These are phyloP conservation scores for Citrus cavaleriei DNA, from an alignment of 345 rosid species.

Conservation along the genomic window DNA sequence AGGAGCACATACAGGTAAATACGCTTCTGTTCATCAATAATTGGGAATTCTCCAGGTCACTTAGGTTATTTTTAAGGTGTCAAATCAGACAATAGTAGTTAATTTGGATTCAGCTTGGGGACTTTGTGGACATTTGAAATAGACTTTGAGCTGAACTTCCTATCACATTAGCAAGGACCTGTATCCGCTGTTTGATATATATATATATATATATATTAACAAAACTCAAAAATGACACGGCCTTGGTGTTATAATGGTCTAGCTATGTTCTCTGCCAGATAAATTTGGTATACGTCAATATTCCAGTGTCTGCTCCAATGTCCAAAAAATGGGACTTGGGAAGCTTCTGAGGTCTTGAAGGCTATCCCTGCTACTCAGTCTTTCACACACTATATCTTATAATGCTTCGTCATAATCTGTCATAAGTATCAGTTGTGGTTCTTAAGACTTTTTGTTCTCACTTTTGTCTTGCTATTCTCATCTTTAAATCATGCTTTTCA, in stretches of 20 bases:
- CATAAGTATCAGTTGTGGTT: not conserved
- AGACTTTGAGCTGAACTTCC: not conserved
- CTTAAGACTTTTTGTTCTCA: not conserved
- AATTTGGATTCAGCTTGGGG: not conserved
- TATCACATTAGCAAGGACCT: not conserved
- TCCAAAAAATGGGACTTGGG: not conserved
- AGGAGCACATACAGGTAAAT: conserved; percentile 76
- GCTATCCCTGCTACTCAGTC: not conserved
- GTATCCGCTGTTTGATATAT: not conserved
- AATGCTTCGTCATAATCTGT: not conserved
- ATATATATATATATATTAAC: not conserved
- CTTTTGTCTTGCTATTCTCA: conserved; percentile 14
- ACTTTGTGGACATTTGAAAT: not conserved
- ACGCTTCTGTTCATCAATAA: not conserved
- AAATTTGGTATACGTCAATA: not conserved
- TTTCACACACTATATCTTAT: not conserved
- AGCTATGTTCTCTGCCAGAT: not conserved
- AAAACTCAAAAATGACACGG: not conserved
- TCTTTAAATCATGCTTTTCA: conserved; percentile 25
- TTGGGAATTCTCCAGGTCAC: not conserved
- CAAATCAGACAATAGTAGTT: not conserved
- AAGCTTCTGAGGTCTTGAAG: not conserved
- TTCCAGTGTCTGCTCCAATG: not conserved
- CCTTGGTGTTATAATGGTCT: not conserved
- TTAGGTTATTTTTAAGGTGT: not conserved